Evolutionary conservation across 805 yeast genomes (phyloP), one percentile per base, ranked within the genome.

Genomic region (Danielia reshetovae): DNA sequence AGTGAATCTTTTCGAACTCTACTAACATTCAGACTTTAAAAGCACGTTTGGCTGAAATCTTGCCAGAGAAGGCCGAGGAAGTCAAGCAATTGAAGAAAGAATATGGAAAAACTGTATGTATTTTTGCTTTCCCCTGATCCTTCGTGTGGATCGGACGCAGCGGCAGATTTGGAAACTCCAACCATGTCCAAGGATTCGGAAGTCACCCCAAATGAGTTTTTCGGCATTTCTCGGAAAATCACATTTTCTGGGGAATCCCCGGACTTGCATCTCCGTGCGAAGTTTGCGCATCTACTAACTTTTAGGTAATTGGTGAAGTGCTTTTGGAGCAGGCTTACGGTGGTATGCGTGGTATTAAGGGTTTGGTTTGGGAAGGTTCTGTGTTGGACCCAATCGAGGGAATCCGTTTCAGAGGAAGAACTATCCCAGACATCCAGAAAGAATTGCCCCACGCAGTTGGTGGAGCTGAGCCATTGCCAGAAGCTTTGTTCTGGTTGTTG

Each of bases 21-120:
- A 46, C 49, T 46, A 44, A 44, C 55, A 12, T 57, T 36, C 59
- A 76, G 74, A 81, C 96, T 46, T 75, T 93, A 55, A 93, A 93
- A 69, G 95, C 93, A 68, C 81, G 95, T 62, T 89, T 93, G 60
- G 94, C 88, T 38, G 95, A 86, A 59, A 73, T 86, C 49, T 77
- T 89, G 62, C 97, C 97, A 49, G 88, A 77, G 56, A 85, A 85
- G 73, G 84, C 84, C 52, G 96, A 87, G 65, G 86, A 88, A 72
- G 82, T 93, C 67, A 85, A 83, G 72, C 77, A 80, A 54, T 80
- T 90, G 65, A 88, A 90, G 69, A 75, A 85, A 64, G 94, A 88
- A 57, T 77, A 90, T 65, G 98, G 97, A 54, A 75, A 80, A 62
- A 76, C 85, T 58, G 83, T 72, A 65, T 55, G 77, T 72, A 58